Evolutionary conservation across 257 asterid genomes (phyloP).

Genomic region (Solanum corneliomulleri): DNA sequence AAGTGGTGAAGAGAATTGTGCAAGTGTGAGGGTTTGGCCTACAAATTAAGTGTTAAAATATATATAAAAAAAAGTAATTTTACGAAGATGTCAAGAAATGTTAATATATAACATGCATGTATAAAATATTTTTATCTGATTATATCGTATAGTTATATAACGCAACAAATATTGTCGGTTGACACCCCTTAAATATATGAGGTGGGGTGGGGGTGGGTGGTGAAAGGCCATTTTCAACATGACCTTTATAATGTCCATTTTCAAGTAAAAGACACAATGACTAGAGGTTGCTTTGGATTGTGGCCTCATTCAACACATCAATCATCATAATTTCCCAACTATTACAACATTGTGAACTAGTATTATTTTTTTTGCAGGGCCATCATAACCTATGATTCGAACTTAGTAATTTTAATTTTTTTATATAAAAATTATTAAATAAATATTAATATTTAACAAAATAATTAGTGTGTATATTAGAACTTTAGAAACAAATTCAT

Average conservation of each 20-base stretch:
- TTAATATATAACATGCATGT: no score
- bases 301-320: slow-evolving; percentile 1
- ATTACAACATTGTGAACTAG: not conserved
- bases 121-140: no score
- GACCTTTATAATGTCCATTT: slow-evolving; percentile 1
- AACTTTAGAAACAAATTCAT: not conserved
- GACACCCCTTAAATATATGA: not conserved
- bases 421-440: not conserved
- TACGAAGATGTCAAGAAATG: no score
- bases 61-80: no score
- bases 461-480: not conserved
- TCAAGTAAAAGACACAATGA: not conserved
- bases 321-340: not conserved
- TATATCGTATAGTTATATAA: no score
- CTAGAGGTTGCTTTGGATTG: not conserved
- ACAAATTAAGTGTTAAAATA: no score
- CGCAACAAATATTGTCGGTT: not conserved
- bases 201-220: not conserved
- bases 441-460: not conserved
- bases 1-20: not conserved
- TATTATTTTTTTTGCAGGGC: not conserved
- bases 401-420: not conserved
- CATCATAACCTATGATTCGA: not conserved
- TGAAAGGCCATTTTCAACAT: slow-evolving; percentile 3
- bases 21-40: not conserved